Evolutionary conservation across 179 eudicot species (phyloP), one percentile per base, ranked within the genome.

Genomic region (Gypsophila paniculata): DNA sequence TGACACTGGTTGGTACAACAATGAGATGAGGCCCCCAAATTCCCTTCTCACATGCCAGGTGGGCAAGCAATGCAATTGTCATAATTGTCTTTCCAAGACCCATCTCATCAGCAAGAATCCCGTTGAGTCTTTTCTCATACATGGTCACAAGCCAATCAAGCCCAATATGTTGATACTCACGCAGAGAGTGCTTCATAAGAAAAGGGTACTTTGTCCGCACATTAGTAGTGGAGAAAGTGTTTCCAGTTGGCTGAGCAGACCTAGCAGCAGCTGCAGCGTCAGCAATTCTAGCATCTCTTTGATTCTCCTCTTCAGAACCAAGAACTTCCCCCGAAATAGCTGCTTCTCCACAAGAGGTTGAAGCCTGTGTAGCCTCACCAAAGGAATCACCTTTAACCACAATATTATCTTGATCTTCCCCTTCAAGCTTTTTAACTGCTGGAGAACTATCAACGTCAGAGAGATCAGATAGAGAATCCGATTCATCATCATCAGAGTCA

Each of bases 1-100:
- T 95, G 79, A 95, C 99, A 83, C 99, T 95, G 48, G 99, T 95
- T 62, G 99, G 99, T 34, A 95, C 99, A 75, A 95, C 98, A 79
- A 95, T 92, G 54, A 95, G 96, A 87, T 95, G 98, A 23, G 98
- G 99, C 46, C 96, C 99, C 99, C 99, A 95, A 76, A 95, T 95
- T 60, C 99, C 99, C 81, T 90, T 95, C 77, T 95, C 98, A 81
- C 95, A 90, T 39, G 99, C 99, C 54, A 95, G 85, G 75, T 95
- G 99, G 17, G 98, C 99, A 57, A 95, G 90, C 73, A 95, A 87
- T 63, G 99, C 95, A 80, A 95, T 95, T 70, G 99, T 95, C 98
- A 95, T 95, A 76, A 95, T 95, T 44, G 99, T 95, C 85, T 95
- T 95, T 34, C 99, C 99, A 46, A 95, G 84, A 59, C 99, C 99